Base-by-base conservation (phyloP, 371 early-diverging fungal species). In the Rhizopus delemar region DNA sequence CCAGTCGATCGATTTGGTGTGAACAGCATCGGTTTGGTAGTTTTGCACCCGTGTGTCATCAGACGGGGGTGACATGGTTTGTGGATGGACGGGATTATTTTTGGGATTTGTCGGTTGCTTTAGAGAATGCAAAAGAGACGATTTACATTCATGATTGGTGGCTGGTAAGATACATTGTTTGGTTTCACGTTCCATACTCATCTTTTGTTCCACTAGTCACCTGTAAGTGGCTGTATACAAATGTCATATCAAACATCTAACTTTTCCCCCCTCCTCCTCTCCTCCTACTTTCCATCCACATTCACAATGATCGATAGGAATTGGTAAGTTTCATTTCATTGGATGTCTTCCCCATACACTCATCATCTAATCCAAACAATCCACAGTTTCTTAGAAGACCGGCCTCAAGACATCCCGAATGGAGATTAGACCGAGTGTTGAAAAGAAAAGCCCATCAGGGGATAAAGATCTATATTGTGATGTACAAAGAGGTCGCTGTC, bases 81-180 rank as follows among this genome's bases (percentile, higher is more conserved):
- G 84, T 94, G 7, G 94, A 94, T 61, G 93, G 90, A 22, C 77
- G 85, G 50, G 89, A 89, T 65, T 94, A 94, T 68, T 91, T 92
- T 60, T 81, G 81, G 60, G 87, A 86, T 11, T 68, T 93, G 1
- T 86, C 90, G 2, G 90, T 91, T 49, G 90, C 91, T 11, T 77
- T 96, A 53, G 78, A 86, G 56, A 81, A 82, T 41, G 95, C 96
- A 33, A 85, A 81, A 39, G 79, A 84, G 51, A 78, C 79, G 45
- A 90, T 95, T 36, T 94, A 90, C 68, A 94, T 96, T 63, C 84
- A 83, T 33, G 97, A 93, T 71, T 97, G 97, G 97, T 96, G 95
- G 93, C 73, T 93, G 75, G 85, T 84, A 77, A 73, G 66, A 39
- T 12, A 7, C 2, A 39, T 22, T 22, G 22, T 22, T 1, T 22